Conservation (phyloP, 2,329 filamentous ascomycete genomes). For the Microdochium trichocladiopsis region DNA sequence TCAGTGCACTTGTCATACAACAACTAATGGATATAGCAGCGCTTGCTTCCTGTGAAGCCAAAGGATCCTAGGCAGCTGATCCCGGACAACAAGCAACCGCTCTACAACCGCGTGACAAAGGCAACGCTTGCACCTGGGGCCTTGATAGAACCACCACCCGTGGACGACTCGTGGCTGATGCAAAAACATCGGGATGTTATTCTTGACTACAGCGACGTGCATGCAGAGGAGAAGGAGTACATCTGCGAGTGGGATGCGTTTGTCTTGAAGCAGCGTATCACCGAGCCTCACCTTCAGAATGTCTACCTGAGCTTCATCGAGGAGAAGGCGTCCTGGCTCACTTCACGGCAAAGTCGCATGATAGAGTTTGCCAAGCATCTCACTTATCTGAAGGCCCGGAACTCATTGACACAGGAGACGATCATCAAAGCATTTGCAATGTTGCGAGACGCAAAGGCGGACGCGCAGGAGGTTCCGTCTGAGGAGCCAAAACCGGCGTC, state of each 20-base stretch:
- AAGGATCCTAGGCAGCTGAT: constrained; percentile 31
- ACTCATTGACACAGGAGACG: constrained; percentile 35
- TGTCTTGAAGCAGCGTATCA: constrained; percentile 42
- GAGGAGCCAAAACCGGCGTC: constrained; percentile 11
- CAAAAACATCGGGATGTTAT: constrained; percentile 53
- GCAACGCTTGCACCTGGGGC: constrained; percentile 40
- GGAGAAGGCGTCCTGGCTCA: constrained; percentile 45
- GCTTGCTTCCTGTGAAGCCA: constrained; percentile 3
- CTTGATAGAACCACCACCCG: constrained; percentile 32
- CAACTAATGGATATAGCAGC: background rate
- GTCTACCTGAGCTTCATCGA: constrained; percentile 45
- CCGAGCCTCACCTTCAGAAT: constrained; percentile 42
- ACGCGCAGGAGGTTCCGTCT: constrained; percentile 15
- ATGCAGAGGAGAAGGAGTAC: constrained; percentile 47
- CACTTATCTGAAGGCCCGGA: constrained; percentile 40
- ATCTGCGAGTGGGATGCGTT: constrained; percentile 52
- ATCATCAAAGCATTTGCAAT: constrained; percentile 33
- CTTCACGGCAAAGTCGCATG: constrained; percentile 36
- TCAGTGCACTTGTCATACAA: background rate
- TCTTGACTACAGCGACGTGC: constrained; percentile 49
- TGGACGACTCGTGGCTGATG: constrained; percentile 46
- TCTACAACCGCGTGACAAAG: constrained; percentile 53
- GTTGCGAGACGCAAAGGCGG: constrained; percentile 33
- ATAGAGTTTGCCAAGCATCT: constrained; percentile 49
- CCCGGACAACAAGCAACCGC: constrained; percentile 40